phyloP scores from a whole-genome alignment of 2,329 filamentous ascomycete species.

The Colletotrichum tabaci region DNA sequence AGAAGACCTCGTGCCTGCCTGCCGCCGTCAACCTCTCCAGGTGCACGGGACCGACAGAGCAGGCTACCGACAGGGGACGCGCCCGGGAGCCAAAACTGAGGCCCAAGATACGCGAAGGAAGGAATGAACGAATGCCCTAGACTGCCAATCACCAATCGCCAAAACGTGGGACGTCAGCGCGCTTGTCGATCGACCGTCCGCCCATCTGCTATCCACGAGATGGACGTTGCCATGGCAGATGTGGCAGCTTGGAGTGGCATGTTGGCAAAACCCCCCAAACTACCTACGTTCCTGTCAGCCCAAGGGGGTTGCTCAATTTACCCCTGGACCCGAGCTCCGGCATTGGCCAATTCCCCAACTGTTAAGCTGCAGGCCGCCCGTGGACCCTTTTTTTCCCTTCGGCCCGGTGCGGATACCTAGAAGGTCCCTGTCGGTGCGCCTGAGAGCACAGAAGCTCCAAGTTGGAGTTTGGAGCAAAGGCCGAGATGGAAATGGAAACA shows the following conservation, averaged over 20 bases:
- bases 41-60: slow-evolving; percentile 26
- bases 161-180: background rate
- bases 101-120: background rate
- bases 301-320: background rate
- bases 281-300: background rate
- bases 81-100: background rate
- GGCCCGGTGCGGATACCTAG: slow-evolving; percentile 34
- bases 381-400: slow-evolving; percentile 3
- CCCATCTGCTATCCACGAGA: background rate
- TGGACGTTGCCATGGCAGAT: background rate
- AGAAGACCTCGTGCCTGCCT: background rate
- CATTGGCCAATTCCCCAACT: slow-evolving; percentile 29
- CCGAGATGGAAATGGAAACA: background rate
- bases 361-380: background rate
- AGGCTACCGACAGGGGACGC: background rate
- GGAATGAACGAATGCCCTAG: too few relatives aligned
- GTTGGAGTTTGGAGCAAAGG: too few relatives aligned
- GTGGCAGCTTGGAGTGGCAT: slow-evolving; percentile 13
- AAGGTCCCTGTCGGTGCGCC: slow-evolving; percentile 19
- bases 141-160: background rate
- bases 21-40: slow-evolving; percentile 1
- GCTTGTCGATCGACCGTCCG: background rate
- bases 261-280: background rate
- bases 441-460: background rate
- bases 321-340: slow-evolving; percentile 23